phyloP scores from a whole-genome alignment of 2,329 filamentous ascomycete species.

The Hypomyces perniciosus region DNA sequence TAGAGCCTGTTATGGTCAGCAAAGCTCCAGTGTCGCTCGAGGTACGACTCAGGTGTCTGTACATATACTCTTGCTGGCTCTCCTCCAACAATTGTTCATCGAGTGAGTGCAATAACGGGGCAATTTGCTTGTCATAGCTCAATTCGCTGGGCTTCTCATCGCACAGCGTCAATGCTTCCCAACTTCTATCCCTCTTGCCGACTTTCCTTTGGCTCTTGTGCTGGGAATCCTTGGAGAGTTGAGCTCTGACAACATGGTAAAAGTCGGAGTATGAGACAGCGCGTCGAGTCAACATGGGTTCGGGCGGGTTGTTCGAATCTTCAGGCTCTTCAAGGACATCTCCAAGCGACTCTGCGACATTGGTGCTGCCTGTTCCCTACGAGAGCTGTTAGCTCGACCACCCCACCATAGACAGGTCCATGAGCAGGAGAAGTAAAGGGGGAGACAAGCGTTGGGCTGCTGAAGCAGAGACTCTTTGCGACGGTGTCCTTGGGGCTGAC shows the following conservation, averaged over 20 bases:
- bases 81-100: conserved; percentile 68
- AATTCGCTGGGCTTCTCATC: conserved; percentile 6
- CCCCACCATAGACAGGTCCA: conserved; percentile 7
- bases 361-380: conserved; percentile 43
- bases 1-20: conserved; percentile 54
- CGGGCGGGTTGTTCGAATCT: conserved; percentile 54
- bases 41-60: conserved; percentile 28
- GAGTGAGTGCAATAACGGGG: conserved; percentile 30
- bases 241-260: conserved; percentile 56
- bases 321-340: conserved; percentile 54
- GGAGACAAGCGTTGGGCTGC: conserved; percentile 52
- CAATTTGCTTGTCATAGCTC: conserved; percentile 21
- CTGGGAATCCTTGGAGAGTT: conserved; percentile 46
- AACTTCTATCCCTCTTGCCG: conserved; percentile 38
- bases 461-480: conserved; percentile 66
- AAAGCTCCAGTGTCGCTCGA: not conserved
- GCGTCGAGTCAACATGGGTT: conserved; percentile 58
- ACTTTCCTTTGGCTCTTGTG: conserved; percentile 33
- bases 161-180: conserved; percentile 44
- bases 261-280: conserved; percentile 74
- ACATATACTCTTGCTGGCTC: conserved; percentile 82
- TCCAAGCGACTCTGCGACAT: conserved; percentile 49
- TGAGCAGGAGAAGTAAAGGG: conserved; percentile 12
- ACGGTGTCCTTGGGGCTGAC: conserved; percentile 48
- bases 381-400: conserved; percentile 39